Evolutionary conservation across 1,284 basidiomycete genomes (phyloP), one percentile per base, ranked within the genome.

Genomic region (Pascua sp.): DNA sequence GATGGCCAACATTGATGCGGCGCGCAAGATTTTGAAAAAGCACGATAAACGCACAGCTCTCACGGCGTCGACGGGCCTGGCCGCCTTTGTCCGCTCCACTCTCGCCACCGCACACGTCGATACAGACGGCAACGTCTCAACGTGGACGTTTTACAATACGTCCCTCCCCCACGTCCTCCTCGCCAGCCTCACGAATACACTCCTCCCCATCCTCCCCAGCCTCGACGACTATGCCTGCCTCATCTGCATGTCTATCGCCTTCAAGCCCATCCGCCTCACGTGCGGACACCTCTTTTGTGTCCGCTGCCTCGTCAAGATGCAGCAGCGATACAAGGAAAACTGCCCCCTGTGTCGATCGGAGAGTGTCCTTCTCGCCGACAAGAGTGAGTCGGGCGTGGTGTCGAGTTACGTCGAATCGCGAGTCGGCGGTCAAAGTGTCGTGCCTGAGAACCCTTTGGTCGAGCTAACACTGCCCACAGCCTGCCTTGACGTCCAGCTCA

Each of bases 231-330:
- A 83, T 66, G 78, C 80, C 46, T 84, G 82, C 59, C 62, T 76
- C 40, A 91, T 92, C 57, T 92, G 90, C 75, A 89, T 85, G 2
- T 84, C 81, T 55, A 85, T 93, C 61, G 90, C 90, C 8, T 92
- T 91, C 81, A 91, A 90, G 73, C 90, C 90, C 0, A 90, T 98
- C 55, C 81, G 91, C 5, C 81, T 98, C 4, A 77, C 78, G 32
- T 98, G 94, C 66, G 82, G 86, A 0, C 94, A 97, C 74, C 78
- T 95, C n/a, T 96, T 96, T 76, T 97, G 93, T 67, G 90, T 92
- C 10, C 77, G 88, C 50, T 96, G 93, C 73, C 80, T 98, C 15
- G 91, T 92, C 49, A 96, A 97, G 79, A 88, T 98, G 85, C 94
- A 98, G 78, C 90, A 89, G 69, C 81, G 87, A 13, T 85, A 86